Evolutionary conservation across 805 yeast species (phyloP), one percentile per base, ranked within the genome.

Genomic region (Spathaspora sp.): DNA sequence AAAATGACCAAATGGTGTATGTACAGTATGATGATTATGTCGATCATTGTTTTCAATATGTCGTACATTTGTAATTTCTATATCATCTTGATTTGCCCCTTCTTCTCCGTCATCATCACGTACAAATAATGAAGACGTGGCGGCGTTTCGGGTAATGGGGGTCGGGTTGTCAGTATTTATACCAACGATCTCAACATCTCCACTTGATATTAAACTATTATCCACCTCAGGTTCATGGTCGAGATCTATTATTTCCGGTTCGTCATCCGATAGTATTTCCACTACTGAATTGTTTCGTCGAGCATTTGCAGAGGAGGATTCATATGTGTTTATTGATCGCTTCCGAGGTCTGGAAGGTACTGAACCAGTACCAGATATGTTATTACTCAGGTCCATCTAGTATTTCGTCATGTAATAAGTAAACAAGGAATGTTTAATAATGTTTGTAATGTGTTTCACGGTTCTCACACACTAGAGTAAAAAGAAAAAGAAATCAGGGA

Each of bases 181-280:
- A 19, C 48, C 28, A n/a, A 42, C 20, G 9, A 50, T 50, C 39
- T 50, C 44, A 12, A 50, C 20, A 12, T 50, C 52, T 12, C 32
- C 48, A 11, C 14, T 45, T 35, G 42, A 14, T n/a, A 35, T 17
- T 3, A n/a, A 5, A 11, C 32, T 29, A 29, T 29, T 11, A 3
- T 12, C 40, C 2, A 16, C 18, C 17, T 16, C 17, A 23, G 44
- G 14, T 42, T 49, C 31, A 39, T 49, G 17, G 18, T 35, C 17
- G n/a, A 46, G 23, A 6, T 46, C 49, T 32, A 46, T 44, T 6
- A 50, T 32, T 23, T 51, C 56, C 11, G 49, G 49, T 35, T 46
- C 50, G 11, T 50, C 54, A 32, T 54, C 56, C 17, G 53, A 49
- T 19, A 43, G 44, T 18, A 50, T 46, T 11, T 48, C 52, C 10